These are phyloP conservation scores for Brettanomyces anomalus DNA, from an alignment of 805 yeast species.

Conservation along the genomic window DNA sequence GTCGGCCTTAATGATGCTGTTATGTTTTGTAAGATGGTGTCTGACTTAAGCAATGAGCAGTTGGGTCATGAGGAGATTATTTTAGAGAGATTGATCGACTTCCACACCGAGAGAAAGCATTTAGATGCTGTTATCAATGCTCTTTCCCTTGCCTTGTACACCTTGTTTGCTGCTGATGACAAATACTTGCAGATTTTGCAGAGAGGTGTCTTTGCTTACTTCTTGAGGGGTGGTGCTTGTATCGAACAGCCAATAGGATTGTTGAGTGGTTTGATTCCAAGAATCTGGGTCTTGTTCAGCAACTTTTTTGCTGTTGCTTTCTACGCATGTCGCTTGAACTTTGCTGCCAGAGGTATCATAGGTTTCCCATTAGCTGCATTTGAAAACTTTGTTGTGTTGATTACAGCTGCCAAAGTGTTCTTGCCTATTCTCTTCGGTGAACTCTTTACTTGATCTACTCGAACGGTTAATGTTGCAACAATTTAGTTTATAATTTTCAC, in stretches of 20 bases:
- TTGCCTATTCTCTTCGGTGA: conserved; percentile 56
- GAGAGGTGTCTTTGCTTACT: conserved; percentile 82
- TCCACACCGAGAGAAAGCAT: conserved; percentile 71
- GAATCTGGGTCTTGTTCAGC: conserved; percentile 63
- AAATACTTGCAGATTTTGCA: conserved; percentile 61
- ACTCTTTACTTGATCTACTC: conserved; percentile 10
- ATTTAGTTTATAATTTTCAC: too few relatives aligned
- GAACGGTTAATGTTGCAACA: too few relatives aligned
- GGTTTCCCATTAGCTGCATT: conserved; percentile 64
- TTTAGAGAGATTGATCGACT: conserved; percentile 46
- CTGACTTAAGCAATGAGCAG: conserved; percentile 42
- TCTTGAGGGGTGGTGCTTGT: conserved; percentile 76
- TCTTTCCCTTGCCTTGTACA: conserved; percentile 80
- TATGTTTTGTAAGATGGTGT: conserved; percentile 53
- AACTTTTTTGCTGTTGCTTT: conserved; percentile 91
- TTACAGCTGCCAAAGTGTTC: conserved; percentile 70
- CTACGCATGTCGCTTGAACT: conserved; percentile 67
- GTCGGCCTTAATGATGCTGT: conserved; percentile 87
- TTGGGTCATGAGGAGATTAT: conserved; percentile 52
- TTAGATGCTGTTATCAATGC: conserved; percentile 83
- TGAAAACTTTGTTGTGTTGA: conserved; percentile 59
- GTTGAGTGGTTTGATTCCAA: conserved; percentile 72
- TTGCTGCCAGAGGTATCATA: conserved; percentile 50
- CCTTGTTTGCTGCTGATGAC: conserved; percentile 82
- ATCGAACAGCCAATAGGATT: conserved; percentile 73